Evolutionary conservation across 805 yeast species (phyloP).

Genomic region (Pichia heedii): DNA sequence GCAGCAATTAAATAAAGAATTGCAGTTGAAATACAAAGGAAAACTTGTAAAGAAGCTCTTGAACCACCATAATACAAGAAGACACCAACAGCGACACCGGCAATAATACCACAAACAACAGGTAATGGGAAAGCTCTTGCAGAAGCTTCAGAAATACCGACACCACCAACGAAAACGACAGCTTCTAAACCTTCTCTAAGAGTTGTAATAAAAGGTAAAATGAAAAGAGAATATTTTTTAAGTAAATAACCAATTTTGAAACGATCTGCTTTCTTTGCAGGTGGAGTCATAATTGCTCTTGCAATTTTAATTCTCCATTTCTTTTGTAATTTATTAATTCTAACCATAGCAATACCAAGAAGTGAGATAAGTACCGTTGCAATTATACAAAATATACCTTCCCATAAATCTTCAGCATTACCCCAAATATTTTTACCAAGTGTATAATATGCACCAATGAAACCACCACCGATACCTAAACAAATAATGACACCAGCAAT

Average conservation of each 20-base stretch:
- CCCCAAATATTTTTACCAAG: constrained; percentile 80
- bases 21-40: constrained; percentile 80
- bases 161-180: constrained; percentile 93
- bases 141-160: constrained; percentile 48
- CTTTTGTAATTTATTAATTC: constrained; percentile 92
- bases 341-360: constrained; percentile 95
- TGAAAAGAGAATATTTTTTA: constrained; percentile 78
- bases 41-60: constrained; percentile 72
- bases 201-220: constrained; percentile 83
- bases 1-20: constrained; percentile 84
- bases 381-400: constrained; percentile 85
- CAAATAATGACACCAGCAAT: constrained; percentile 65
- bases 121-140: constrained; percentile 78
- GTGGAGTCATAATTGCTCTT: constrained; percentile 58
- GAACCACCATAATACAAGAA: constrained; percentile 77
- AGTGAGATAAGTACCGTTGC: constrained; percentile 82
- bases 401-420: constrained; percentile 89
- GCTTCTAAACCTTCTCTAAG: constrained; percentile 97
- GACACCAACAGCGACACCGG: constrained; percentile 67
- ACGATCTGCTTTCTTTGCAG: constrained; percentile 39
- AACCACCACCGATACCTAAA: constrained; percentile 80
- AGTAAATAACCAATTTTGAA: constrained; percentile 46
- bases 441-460: constrained; percentile 87
- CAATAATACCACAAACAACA: constrained; percentile 77
- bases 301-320: constrained; percentile 97